Base-by-base conservation (phyloP, 805 yeast genomes). In the Metschnikowia bowlesiae region DNA sequence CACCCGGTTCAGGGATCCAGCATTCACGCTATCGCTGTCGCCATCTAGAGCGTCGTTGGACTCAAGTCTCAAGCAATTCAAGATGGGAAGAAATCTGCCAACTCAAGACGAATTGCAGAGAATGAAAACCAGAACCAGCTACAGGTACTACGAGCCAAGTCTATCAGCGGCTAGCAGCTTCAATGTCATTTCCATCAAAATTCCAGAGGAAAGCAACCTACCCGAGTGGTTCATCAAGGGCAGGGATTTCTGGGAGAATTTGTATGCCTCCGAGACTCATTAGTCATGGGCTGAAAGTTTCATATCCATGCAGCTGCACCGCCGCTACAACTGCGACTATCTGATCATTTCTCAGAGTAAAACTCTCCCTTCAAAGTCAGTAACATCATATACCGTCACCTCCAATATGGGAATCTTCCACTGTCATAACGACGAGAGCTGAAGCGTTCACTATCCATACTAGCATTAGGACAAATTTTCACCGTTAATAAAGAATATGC, bases 181-280 rank as follows among this genome's bases (percentile, higher is more conserved):
- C n/a, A 68, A 70, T 14, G 62, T 64, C 31, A 67, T 79, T 37
- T 70, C 68, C 55, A 61, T 82, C 48, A 70, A 69, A 46, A 73
- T 87, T 6, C 96, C 96, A 0, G 69, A 75, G 8, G 89, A 83
- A 46, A 66, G 73, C 10, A 71, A 76, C 38, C 70, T 89, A n/a
- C 96, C 96, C 0, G 70, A 63, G 1, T 89, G 97, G 97, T 87
- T 88, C 58, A 71, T 71, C 18, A 65, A 69, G 31, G 87, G 86
- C 51, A 65, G 91, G 51, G 78, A 82, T 53, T 61, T 71, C 48
- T 87, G 92, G 95, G 90, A 85, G 56, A 67, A 65, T 43, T 39
- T 18, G 9, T 26, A 44, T 13, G 32, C 11, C 31, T 13, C 41
- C n/a, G 37, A 41, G 14, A 16, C 34, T 11, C 31, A 29, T 9